Percentiles rank a stretch among this genome's conserved stretches.
phyloP scores from a whole-genome alignment of 768 basidiomycete genomes.

The Boletus edulis region DNA sequence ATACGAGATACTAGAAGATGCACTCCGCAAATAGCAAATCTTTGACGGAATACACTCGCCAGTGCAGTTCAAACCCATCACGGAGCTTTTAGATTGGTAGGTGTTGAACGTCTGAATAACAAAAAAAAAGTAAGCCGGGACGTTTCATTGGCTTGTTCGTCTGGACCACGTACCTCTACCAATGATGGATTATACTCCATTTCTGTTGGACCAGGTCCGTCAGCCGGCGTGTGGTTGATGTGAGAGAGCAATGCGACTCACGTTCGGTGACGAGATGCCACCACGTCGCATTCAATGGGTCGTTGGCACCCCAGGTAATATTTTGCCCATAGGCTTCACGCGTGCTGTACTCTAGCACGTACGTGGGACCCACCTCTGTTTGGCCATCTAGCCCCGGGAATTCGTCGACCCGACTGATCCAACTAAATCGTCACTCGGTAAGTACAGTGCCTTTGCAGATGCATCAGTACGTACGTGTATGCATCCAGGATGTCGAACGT shows the following conservation, averaged over 20 bases:
- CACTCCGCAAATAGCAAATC: conserved; percentile 73
- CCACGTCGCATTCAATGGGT: conserved; percentile 76
- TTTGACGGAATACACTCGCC: conserved; percentile 56
- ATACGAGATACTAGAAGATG: conserved; percentile 55
- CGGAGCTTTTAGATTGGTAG: conserved; percentile 68
- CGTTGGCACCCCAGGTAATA: conserved; percentile 53
- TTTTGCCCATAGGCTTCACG: conserved; percentile 59
- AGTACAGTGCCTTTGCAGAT: neutral
- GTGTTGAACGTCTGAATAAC: conserved; percentile 52
- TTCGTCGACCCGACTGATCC: conserved; percentile 59
- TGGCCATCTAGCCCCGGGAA: conserved; percentile 58
- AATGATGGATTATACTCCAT: conserved; percentile 23
- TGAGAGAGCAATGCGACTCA: conserved; percentile 23
- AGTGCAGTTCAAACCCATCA: conserved; percentile 48
- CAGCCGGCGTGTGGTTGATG: neutral
- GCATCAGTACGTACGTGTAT: conserved; percentile 51
- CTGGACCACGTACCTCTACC: conserved; percentile 17
- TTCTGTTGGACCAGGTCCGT: conserved; percentile 6
- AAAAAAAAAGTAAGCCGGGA: no score
- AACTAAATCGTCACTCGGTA: conserved; percentile 38
- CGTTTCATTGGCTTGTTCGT: no score
- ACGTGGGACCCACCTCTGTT: conserved; percentile 55
- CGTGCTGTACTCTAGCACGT: conserved; percentile 60
- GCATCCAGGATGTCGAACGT: conserved; percentile 75
- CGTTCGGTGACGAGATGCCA: conserved; percentile 77